Base-by-base conservation (phyloP, 805 yeast species). In the Myxozyma neglecta region DNA sequence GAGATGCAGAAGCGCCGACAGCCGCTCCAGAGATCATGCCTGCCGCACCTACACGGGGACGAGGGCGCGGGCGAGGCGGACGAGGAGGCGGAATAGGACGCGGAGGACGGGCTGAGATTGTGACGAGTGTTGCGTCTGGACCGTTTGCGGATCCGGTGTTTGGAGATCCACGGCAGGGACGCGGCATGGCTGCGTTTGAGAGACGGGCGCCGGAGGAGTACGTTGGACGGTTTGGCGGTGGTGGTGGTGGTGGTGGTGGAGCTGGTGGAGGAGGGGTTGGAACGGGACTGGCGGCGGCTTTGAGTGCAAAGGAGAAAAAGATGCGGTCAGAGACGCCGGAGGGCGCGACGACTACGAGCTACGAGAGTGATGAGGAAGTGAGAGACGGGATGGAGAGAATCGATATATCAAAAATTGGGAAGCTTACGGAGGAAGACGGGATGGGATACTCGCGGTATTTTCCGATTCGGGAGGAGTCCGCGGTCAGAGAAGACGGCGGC, bases 331-430 rank as follows among this genome's bases (percentile, higher is more conserved):
- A 24, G 35, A 24, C 36, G 16, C n/a, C 36, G 36, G 37, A 51
- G 34, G 32, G 40, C n/a, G 43, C 14, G 13, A 55, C 29, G 34
- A 6, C 13, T n/a, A 45, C 43, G 10, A 59, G 43, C 8, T 53
- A 55, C 42, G 51, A 34, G 13, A 59, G 63, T 35, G 65, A 61
- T 11, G 65, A 59, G 6, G 53, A 47, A 32, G 37, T 60, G 20
- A 56, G 57, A 14, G 67, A 66, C n/a, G 69, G 57, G 9, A 53
- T 64, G 29, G 66, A 68, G 43, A 45, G 60, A n/a, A 54, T 53
- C 50, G 39, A 57, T 50, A 67, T 60, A 16, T 51, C 60, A 20
- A 53, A 40, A 14, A 48, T 57, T 39, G 59, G 52, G 11, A 51
- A 32, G 36, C 16, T 54, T n/a, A 60, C 55, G 16, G 53, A 52